phyloP scores from a whole-genome alignment of 495 filamentous ascomycete genomes.

The Lasiosphaeria hispida region DNA sequence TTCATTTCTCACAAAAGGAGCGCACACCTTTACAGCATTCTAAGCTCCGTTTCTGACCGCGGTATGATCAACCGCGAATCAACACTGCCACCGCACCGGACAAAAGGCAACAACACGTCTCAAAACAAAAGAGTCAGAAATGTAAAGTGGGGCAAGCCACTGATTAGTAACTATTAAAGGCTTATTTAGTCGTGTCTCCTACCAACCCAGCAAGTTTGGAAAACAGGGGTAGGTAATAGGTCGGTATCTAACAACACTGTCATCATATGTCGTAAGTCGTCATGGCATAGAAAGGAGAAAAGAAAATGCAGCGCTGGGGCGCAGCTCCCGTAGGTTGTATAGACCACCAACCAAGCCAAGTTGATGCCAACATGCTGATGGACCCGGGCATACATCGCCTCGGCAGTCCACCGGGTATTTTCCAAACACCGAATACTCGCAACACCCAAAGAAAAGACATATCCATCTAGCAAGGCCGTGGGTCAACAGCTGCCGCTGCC shows the following conservation, averaged over 20 bases:
- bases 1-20: no score
- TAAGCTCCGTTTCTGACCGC: no score
- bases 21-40: no score
- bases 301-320: neutral
- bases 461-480: neutral
- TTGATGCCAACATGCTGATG: constrained; percentile 4
- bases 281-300: neutral
- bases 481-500: constrained; percentile 22
- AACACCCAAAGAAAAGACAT: neutral
- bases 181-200: constrained; percentile 2
- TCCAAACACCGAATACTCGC: constrained; percentile 1
- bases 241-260: neutral
- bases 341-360: constrained; percentile 1
- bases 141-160: no score
- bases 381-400: constrained; percentile 6
- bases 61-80: no score
- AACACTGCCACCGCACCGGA: no score
- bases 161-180: constrained; percentile 3
- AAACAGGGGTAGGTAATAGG: neutral
- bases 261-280: constrained; percentile 16
- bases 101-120: no score
- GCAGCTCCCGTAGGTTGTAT: neutral
- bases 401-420: constrained; percentile 7
- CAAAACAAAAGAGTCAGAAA: no score
- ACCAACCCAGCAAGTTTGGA: neutral